Conservation (phyloP, 257 asterid species). For the Nicotiana obtusifolia region DNA sequence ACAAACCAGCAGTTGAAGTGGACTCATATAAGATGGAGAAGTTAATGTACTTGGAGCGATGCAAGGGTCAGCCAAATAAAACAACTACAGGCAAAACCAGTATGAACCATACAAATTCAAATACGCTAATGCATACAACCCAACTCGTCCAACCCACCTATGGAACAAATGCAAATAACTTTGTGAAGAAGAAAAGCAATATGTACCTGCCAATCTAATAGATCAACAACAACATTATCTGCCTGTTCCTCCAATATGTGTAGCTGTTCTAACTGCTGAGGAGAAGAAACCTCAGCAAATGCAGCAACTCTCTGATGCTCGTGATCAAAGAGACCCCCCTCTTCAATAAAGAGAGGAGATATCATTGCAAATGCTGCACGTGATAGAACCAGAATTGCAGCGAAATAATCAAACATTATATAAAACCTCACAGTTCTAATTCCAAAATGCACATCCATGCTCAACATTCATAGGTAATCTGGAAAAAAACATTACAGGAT, state of each 20-base stretch:
- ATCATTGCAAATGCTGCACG: constrained; percentile 67
- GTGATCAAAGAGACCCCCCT: constrained; percentile 45
- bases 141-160: not conserved
- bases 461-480: not conserved
- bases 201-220: constrained; percentile 73
- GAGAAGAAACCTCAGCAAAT: constrained; percentile 53
- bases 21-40: not conserved
- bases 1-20: not conserved
- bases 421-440: not conserved
- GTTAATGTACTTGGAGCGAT: not conserved
- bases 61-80: not conserved
- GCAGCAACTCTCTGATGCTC: constrained; percentile 44
- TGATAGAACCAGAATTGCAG: constrained; percentile 15
- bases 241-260: constrained; percentile 36
- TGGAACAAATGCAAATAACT: not conserved
- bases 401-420: not conserved
- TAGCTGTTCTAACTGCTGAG: constrained; percentile 58
- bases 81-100: not conserved
- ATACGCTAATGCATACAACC: not conserved
- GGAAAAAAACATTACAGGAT: not conserved
- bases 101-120: not conserved
- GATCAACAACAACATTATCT: constrained; percentile 55
- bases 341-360: constrained; percentile 58
- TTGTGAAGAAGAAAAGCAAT: constrained; percentile 1
- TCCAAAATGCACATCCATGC: not conserved